Percentiles rank a stretch among this genome's conserved stretches.
Conservation (phyloP, 73 alveolate genomes). For the Paramecium pentaurelia region DNA sequence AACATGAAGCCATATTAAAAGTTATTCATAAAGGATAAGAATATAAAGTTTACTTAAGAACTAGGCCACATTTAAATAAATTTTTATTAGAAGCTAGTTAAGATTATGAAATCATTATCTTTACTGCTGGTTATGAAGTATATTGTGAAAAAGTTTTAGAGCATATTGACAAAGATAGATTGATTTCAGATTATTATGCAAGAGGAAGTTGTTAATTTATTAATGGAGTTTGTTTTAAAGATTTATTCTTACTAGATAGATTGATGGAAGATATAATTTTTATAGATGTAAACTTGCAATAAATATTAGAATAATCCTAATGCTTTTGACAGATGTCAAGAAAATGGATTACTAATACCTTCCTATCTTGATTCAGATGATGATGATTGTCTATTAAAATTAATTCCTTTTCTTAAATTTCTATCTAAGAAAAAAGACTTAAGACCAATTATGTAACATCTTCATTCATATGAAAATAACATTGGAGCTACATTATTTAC, state of each 20-base stretch:
- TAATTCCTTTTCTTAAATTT: conserved; percentile 19
- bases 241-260: neutral
- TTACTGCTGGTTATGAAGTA: conserved; percentile 29
- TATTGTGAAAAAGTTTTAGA: conserved; percentile 17
- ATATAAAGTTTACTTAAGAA: neutral
- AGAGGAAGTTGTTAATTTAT: conserved; percentile 19
- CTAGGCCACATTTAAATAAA: neutral
- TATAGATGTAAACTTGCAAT: neutral
- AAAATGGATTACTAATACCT: conserved; percentile 43
- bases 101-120: neutral
- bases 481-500: neutral
- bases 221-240: conserved; percentile 7
- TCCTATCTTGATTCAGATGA: conserved; percentile 39
- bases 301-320: conserved; percentile 17
- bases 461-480: neutral
- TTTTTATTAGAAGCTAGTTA: neutral
- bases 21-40: neutral
- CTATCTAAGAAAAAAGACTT: neutral
- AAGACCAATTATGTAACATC: neutral
- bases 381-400: conserved; percentile 31
- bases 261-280: neutral
- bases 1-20: neutral
- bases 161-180: neutral
- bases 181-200: conserved; percentile 22
- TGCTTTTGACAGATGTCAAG: conserved; percentile 27